A percentile compares a stretch with the other conserved stretches of the same genome.
phyloP scores from a whole-genome alignment of 1,284 basidiomycete genomes.

The Bjerkandera adusta region DNA sequence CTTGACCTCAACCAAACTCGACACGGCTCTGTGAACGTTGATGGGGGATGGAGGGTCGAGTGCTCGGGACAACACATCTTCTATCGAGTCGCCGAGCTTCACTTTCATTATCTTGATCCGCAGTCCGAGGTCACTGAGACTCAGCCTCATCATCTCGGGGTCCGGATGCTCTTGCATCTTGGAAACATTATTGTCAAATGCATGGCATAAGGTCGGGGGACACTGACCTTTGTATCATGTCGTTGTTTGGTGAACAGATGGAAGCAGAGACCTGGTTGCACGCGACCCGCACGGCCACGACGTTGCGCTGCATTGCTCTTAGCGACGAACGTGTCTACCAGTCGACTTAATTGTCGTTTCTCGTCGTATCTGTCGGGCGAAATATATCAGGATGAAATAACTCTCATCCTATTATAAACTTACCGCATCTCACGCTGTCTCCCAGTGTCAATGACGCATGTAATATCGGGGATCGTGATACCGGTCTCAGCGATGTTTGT shows the following conservation, averaged over 20 bases:
- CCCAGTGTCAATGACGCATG: conserved; percentile 95
- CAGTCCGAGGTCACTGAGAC: conserved; percentile 91
- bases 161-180: conserved; percentile 91
- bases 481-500: conserved; percentile 84
- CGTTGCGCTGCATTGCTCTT: conserved; percentile 93
- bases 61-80: conserved; percentile 86
- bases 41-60: conserved; percentile 86
- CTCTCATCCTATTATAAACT: no score
- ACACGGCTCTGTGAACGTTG: conserved; percentile 92
- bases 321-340: conserved; percentile 93
- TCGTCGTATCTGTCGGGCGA: conserved; percentile 87
- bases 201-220: conserved; percentile 21
- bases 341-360: conserved; percentile 92
- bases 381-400: conserved; percentile 10
- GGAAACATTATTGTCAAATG: conserved; percentile 33
- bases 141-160: conserved; percentile 95
- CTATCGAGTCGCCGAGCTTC: conserved; percentile 84
- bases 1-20: conserved; percentile 88
- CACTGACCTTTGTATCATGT: conserved; percentile 69
- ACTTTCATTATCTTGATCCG: conserved; percentile 98
- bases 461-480: conserved; percentile 97
- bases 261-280: conserved; percentile 90
- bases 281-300: conserved; percentile 90
- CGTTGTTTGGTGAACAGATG: conserved; percentile 92
- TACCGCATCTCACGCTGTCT: conserved; percentile 93